Conservation (phyloP, 129 eudicot genomes). For the Centrapalus pauciflorus region DNA sequence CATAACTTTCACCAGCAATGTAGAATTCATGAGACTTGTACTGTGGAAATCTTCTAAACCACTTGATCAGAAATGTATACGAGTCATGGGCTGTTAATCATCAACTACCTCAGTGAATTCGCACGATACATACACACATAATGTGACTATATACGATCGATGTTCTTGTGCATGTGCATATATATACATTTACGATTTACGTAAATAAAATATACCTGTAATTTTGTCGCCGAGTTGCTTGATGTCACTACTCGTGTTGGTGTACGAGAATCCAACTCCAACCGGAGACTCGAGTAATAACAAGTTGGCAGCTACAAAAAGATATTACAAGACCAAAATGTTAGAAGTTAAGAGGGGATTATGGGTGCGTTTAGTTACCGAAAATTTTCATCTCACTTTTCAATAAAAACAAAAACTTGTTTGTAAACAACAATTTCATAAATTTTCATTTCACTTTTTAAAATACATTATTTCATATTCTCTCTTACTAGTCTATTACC, state of each 20-base stretch:
- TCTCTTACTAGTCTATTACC: no score
- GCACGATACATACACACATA: no score
- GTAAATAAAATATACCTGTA: constrained; percentile 42
- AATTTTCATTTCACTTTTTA: no score
- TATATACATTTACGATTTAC: not conserved
- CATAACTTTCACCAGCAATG: constrained; percentile 93
- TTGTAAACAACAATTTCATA: not conserved
- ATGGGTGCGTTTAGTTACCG: no score
- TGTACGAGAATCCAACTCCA: constrained; percentile 91
- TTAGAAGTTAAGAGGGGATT: no score
- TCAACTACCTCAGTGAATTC: not conserved
- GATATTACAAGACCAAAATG: no score
- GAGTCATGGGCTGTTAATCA: constrained; percentile 61
- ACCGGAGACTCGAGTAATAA: constrained; percentile 83
- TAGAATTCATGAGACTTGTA: constrained; percentile 76
- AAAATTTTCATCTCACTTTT: no score
- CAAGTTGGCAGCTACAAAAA: constrained; percentile 58
- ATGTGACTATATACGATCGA: no score
- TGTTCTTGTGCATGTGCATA: not conserved
- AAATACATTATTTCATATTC: no score
- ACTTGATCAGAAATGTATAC: constrained; percentile 45
- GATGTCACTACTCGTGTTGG: constrained; percentile 64
- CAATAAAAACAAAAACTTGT: not conserved
- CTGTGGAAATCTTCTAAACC: constrained; percentile 86
- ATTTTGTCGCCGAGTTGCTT: constrained; percentile 63